phyloP scores from a whole-genome alignment of 352 stramenopile species.

The Stephanocyclus meneghinianus region DNA sequence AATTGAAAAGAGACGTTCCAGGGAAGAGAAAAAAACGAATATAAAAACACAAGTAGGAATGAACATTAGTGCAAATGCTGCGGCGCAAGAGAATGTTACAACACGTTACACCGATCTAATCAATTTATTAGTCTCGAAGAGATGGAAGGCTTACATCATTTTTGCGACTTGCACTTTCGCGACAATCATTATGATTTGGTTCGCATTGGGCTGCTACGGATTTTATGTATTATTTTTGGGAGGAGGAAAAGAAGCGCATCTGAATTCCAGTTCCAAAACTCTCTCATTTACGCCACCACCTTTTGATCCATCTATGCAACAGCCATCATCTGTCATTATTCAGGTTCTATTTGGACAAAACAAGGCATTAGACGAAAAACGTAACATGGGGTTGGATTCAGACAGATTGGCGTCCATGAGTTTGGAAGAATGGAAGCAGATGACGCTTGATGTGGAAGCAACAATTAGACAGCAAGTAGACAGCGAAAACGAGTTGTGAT shows the following conservation, averaged over 20 bases:
- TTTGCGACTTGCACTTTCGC: conserved; percentile 1
- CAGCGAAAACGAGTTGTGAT: not conserved
- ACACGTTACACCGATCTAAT: not conserved
- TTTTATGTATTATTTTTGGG: conserved; percentile 48
- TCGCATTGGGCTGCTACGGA: conserved; percentile 47
- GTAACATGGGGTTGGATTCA: not conserved
- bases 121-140: not conserved
- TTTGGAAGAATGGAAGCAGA: conserved; percentile 32
- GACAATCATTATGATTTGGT: conserved; percentile 39
- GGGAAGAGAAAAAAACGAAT: not conserved
- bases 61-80: not conserved
- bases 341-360: conserved; percentile 20
- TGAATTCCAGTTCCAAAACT: too few species aligned
- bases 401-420: conserved; percentile 20
- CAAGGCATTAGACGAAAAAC: not conserved
- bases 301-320: not conserved
- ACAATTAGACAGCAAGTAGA: conserved; percentile 4
- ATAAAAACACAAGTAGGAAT: conserved; percentile 12
- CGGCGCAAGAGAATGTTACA: not conserved
- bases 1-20: conserved; percentile 1
- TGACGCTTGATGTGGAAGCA: conserved; percentile 27
- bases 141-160: conserved; percentile 39
- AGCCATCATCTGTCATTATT: conserved; percentile 34
- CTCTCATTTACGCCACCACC: too few species aligned
- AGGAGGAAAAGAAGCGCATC: not conserved